phyloP scores from a whole-genome alignment of 192 early-diverging fungal species.

The Coemansia sp. region DNA sequence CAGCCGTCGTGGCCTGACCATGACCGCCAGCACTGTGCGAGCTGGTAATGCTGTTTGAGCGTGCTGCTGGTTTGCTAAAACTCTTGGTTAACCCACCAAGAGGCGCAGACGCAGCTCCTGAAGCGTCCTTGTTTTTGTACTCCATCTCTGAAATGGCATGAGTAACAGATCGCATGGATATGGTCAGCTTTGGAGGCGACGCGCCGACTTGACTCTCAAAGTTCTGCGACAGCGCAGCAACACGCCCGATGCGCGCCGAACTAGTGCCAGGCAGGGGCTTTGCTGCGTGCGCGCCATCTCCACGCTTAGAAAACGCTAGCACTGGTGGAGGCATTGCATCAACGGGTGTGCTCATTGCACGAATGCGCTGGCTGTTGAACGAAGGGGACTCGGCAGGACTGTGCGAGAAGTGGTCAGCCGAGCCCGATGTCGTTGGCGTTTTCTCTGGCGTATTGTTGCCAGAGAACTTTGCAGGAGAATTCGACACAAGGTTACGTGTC shows the following conservation, averaged over 20 bases:
- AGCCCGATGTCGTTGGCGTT: background rate
- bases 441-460: constrained; percentile 30
- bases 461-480: constrained; percentile 31
- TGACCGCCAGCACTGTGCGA: constrained; percentile 45
- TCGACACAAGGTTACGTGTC: constrained; percentile 44
- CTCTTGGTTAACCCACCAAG: constrained; percentile 9
- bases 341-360: constrained; percentile 46
- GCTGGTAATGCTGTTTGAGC: constrained; percentile 51
- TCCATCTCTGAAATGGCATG: background rate
- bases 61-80: constrained; percentile 22
- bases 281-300: background rate
- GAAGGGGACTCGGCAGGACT: constrained; percentile 12
- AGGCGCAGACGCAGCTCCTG: constrained; percentile 33
- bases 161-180: constrained; percentile 23
- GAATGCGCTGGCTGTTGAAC: constrained; percentile 21
- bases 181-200: constrained; percentile 23
- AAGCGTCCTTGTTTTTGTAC: constrained; percentile 7
- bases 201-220: constrained; percentile 40
- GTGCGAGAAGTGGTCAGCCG: background rate
- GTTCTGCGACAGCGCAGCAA: constrained; percentile 52
- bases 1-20: constrained; percentile 33
- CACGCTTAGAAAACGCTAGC: constrained; percentile 3
- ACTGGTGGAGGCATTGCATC: constrained; percentile 31
- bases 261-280: constrained; percentile 1
- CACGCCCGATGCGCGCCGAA: constrained; percentile 48